Evolutionary conservation across 352 stramenopile species (phyloP), one percentile per base, ranked within the genome.

Genomic region (Phytophthora parvispora): DNA sequence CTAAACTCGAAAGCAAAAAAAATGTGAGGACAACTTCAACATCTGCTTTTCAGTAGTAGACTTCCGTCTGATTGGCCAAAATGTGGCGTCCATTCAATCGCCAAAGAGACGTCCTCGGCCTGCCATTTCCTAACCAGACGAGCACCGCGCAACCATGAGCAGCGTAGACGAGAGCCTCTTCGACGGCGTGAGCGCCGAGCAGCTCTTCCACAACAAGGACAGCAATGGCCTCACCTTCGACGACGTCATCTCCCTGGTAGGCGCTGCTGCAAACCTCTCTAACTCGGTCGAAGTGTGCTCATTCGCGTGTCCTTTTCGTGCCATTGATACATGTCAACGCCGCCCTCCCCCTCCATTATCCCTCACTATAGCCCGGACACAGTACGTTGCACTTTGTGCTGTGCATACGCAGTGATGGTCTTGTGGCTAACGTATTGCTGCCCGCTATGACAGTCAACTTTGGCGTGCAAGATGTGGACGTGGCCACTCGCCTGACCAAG

Each of bases 381-480:
- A 92, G 83, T 91, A 84, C 64, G 83, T 80, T 50, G 29, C 42
- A 58, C 20, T 27, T 49, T 49, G n/a, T 49, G 8, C 4, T 49
- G 34, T 29, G 18, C 18, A 45, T 49, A 27, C n/a, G 13, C 47
- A 45, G 16, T 36, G 13, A 16, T 53, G 42, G 47, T 24, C 20
- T 1, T 24, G 27, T n/a, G 24, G 28, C 24, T 67, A 60, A 67
- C 27, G 2, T 27, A 4, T 47, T 36, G n/a, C 18, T 56, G 9
- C 16, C 3, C 13, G 16, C 42, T 66, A 15, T 48, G 22, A 3
- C 50, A 91, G 83, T 99, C 72, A 74, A 95, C 68, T 99, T 99
- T 71, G 89, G 89, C 16, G 86, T 98, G 15, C 86, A 98, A 49
- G 87, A 98, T 32, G 97, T 99, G 34, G 89, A 95, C 24, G 88